These are phyloP conservation scores for Aphanomyces cochlioides DNA, from an alignment of 352 stramenopile genomes.

Conservation along the genomic window DNA sequence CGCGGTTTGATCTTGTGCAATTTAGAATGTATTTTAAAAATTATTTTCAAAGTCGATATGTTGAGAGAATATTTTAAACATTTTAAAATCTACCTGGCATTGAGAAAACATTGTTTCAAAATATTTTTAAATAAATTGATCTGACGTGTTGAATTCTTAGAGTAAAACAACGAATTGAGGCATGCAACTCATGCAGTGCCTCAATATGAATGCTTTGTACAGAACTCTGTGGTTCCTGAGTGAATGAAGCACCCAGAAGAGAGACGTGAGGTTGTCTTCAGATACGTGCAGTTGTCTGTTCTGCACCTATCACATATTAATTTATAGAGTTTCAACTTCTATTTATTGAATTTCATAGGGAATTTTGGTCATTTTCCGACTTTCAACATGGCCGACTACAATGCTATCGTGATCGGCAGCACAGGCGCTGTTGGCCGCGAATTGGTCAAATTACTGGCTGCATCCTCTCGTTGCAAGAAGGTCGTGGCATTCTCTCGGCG, in stretches of 20 bases:
- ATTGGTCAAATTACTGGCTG: conserved; percentile 61
- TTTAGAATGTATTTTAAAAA: not conserved
- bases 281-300: too few species aligned
- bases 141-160: not conserved
- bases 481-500: conserved; percentile 58
- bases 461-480: conserved; percentile 48
- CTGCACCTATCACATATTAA: not conserved
- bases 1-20: not conserved
- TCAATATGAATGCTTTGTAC: too few species aligned
- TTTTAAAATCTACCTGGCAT: conserved; percentile 3
- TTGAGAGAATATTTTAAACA: not conserved
- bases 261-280: too few species aligned
- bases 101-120: not conserved
- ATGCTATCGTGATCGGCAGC: conserved; percentile 56
- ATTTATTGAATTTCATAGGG: too few species aligned
- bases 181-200: too few species aligned
- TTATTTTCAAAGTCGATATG: not conserved
- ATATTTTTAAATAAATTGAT: not conserved
- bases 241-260: too few species aligned
- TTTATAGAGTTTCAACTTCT: not conserved
- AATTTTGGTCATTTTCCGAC: not conserved
- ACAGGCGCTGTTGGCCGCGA: conserved; percentile 72
- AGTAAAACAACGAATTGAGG: not conserved
- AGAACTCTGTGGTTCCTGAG: too few species aligned
- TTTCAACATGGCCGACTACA: conserved; percentile 28